Conservation (phyloP, 352 stramenopile genomes). For the Phytophthora pseudosyringae region DNA sequence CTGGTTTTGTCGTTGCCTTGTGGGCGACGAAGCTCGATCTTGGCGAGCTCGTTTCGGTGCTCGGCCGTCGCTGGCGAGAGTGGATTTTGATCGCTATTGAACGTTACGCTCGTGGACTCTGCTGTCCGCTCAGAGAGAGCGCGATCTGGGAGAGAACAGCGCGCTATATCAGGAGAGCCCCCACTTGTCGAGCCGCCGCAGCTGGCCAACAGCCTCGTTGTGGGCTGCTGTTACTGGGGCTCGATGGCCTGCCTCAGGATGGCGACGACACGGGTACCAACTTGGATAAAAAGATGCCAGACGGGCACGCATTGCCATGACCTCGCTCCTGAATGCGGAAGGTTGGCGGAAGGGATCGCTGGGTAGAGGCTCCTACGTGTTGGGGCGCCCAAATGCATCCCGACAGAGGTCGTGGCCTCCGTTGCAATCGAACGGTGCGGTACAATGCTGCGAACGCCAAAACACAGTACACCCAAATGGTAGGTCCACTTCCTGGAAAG, state of each 20-base stretch:
- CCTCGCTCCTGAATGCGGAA: neutral
- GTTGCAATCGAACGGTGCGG: conserved; percentile 17
- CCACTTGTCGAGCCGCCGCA: neutral
- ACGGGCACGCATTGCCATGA: neutral
- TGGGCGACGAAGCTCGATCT: neutral
- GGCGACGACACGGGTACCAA: neutral
- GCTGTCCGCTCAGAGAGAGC: neutral
- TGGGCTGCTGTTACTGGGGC: neutral
- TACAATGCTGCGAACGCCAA: conserved; percentile 28
- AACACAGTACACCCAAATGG: conserved; percentile 10
- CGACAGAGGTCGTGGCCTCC: neutral
- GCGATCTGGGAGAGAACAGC: neutral
- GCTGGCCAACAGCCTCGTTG: conserved; percentile 7
- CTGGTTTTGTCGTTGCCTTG: neutral
- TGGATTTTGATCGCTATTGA: conserved; percentile 14
- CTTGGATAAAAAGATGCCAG: neutral
- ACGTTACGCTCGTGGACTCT: neutral
- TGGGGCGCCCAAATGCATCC: neutral
- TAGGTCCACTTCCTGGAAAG: conserved; percentile 1
- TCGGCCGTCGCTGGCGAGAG: neutral
- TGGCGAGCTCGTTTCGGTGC: neutral
- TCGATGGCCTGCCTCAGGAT: conserved; percentile 1
- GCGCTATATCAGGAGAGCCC: neutral
- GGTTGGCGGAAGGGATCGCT: neutral
- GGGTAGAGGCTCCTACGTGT: conserved; percentile 6